Conservation (phyloP, 2,329 filamentous ascomycete species). For the Verticillium albo-atrum region DNA sequence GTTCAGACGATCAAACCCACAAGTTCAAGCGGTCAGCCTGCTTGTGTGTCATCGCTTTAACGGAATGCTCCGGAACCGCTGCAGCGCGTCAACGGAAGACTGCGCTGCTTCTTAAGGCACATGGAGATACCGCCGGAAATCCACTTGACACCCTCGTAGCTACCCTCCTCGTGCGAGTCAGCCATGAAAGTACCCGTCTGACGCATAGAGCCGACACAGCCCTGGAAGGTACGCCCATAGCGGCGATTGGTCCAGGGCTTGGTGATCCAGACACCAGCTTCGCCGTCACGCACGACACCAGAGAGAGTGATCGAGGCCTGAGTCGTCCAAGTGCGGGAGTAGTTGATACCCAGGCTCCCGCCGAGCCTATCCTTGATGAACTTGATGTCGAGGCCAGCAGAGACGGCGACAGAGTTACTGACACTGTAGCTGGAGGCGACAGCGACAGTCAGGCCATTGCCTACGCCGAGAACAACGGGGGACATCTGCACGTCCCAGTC, state of each 20-base stretch:
- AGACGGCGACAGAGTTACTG: conserved; percentile 1
- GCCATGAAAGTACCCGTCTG: conserved; percentile 9
- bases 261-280: conserved; percentile 7
- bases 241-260: conserved; percentile 9
- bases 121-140: conserved; percentile 5
- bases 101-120: not conserved
- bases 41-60: not conserved
- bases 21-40: too few relatives aligned
- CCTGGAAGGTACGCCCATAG: conserved; percentile 9
- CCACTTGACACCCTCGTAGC: conserved; percentile 8
- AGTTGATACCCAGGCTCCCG: not conserved
- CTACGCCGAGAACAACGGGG: conserved; percentile 8
- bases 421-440: conserved; percentile 6
- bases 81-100: not conserved
- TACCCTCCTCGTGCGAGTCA: conserved; percentile 6
- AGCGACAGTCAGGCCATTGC: conserved; percentile 7
- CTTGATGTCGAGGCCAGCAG: not conserved
- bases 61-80: not conserved
- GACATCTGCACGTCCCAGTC: conserved; percentile 12
- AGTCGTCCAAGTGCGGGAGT: conserved; percentile 8
- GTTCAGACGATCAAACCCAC: too few relatives aligned
- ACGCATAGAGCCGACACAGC: conserved; percentile 5
- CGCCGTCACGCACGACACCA: conserved; percentile 4
- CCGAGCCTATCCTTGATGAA: conserved; percentile 5
- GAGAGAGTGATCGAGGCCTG: conserved; percentile 1